Evolutionary conservation across 129 eudicot genomes (phyloP).

Genomic region (Mikania micrantha): DNA sequence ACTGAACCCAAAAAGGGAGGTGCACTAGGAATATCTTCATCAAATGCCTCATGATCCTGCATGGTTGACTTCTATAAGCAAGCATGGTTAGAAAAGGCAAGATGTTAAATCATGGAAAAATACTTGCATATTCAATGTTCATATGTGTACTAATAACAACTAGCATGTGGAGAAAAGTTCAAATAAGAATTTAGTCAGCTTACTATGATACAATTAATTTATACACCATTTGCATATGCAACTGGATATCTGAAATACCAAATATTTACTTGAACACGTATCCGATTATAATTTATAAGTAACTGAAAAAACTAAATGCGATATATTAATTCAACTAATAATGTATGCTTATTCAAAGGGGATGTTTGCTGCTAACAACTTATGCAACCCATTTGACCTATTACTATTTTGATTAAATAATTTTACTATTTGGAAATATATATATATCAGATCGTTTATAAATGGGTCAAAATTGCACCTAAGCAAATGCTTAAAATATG

Average conservation of each 20-base stretch:
- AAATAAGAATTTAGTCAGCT: not conserved
- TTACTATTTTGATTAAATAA: not conserved
- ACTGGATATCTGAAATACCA: not conserved
- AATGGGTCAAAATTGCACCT: not conserved
- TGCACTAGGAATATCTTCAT: constrained; percentile 73
- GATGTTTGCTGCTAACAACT: not conserved
- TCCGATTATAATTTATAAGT: not conserved
- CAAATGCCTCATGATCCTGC: constrained; percentile 34
- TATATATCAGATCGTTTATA: not conserved
- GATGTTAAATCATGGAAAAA: not conserved
- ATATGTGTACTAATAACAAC: not conserved
- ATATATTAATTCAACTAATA: not conserved
- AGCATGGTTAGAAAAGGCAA: not conserved
- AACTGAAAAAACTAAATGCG: not conserved
- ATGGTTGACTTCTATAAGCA: not conserved
- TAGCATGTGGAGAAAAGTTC: not conserved
- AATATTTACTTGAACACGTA: not conserved
- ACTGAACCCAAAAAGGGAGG: constrained; percentile 55
- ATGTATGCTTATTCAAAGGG: not conserved
- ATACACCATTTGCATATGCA: not conserved
- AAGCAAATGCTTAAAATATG: not conserved
- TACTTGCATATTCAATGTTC: not conserved
- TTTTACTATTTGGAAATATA: not conserved
- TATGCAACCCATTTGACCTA: not conserved
- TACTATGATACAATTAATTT: not conserved